Base-by-base conservation (phyloP, 805 yeast species). In the Candida hispaniensis region DNA sequence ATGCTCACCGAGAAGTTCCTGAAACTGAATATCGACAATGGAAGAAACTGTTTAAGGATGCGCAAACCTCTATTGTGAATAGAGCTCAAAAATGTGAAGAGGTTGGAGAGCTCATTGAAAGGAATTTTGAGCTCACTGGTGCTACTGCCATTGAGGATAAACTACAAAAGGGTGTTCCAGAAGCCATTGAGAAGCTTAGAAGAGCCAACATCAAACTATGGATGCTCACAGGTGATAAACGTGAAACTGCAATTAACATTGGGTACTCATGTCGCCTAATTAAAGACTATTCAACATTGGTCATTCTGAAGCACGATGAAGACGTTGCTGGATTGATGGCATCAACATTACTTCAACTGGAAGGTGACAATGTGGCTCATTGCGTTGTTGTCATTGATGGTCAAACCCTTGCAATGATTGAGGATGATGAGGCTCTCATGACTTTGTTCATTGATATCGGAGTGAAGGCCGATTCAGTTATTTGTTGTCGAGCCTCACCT, bases 201-300 rank as follows among this genome's bases (percentile, higher is more conserved):
- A 67, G 93, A 44, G 97, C 99, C 0, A 94, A 94, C 2, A 83
- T 91, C 39, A 82, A 78, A 49, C 59, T 91, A 65, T 91, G 99
- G 99, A 91, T 91, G 96, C 63, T 91, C 30, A 91, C 99, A 0
- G 99, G 99, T 27, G 99, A 91, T 54, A 93, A 93, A 52, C 66
- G 96, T 41, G 99, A 91, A 56, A 91, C 99, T 0, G 99, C 99
- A 1, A 85, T 91, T 42, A 91, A 85, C 51, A 88, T 91, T 56
- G 98, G 97, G 1, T 81, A 86, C 50, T 80, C 98, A 5, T 91
- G 98, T 56, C 75, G 83, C 20, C 63, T 91, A 44, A 88, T 91
- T 49, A 80, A 88, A 49, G 98, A 91, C 50, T 91, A 79, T 52
- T 83, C 95, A 0, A 79, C 93, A 0, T 81, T 91, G 9, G 75